These are phyloP conservation scores for Parvularia atlantis DNA, from an alignment of 78 protist genomes.

Conservation along the genomic window DNA sequence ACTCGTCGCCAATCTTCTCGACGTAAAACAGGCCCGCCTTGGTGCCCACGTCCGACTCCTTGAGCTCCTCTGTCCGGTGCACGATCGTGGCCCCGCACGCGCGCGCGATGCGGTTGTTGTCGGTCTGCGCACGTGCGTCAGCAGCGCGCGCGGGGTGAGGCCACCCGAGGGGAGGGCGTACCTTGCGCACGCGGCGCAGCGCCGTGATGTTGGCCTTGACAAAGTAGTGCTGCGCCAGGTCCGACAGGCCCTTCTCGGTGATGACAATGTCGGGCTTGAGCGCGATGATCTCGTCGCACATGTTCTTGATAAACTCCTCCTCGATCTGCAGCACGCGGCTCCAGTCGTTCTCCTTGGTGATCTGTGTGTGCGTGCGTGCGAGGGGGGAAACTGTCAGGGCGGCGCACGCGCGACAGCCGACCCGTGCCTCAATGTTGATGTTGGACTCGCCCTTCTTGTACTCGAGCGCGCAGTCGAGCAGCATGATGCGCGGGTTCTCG, in stretches of 20 bases:
- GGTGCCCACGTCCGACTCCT: slow-evolving; percentile 92
- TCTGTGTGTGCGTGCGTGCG: no score
- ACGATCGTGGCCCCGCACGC: slow-evolving; percentile 97
- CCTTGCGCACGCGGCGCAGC: slow-evolving; percentile 93
- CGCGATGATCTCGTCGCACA: slow-evolving; percentile 76
- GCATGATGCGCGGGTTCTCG: slow-evolving; percentile 91
- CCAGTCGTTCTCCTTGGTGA: slow-evolving; percentile 77
- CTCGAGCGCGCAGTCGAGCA: slow-evolving; percentile 96
- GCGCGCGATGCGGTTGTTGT: slow-evolving; percentile 97
- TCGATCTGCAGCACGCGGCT: slow-evolving; percentile 70
- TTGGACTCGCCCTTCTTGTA: slow-evolving; percentile 94
- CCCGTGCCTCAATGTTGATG: background rate
- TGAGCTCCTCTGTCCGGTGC: slow-evolving; percentile 80
- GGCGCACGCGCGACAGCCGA: no score
- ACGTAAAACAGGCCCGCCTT: slow-evolving; percentile 84
- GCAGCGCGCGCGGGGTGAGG: no score
- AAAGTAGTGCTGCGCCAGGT: slow-evolving; percentile 88
- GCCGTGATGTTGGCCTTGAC: slow-evolving; percentile 83
- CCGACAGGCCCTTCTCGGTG: slow-evolving; percentile 98
- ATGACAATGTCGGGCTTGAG: slow-evolving; percentile 96
- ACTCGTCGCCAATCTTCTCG: slow-evolving; percentile 95
- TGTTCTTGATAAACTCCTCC: slow-evolving; percentile 78
- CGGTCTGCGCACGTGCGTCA: no score
- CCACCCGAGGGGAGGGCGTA: no score
- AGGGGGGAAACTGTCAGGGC: no score